Percentiles rank a stretch among this genome's conserved stretches.
These are phyloP conservation scores for Puya raimondii DNA, from an alignment of 176 grass and related monocot genomes.

Conservation along the genomic window DNA sequence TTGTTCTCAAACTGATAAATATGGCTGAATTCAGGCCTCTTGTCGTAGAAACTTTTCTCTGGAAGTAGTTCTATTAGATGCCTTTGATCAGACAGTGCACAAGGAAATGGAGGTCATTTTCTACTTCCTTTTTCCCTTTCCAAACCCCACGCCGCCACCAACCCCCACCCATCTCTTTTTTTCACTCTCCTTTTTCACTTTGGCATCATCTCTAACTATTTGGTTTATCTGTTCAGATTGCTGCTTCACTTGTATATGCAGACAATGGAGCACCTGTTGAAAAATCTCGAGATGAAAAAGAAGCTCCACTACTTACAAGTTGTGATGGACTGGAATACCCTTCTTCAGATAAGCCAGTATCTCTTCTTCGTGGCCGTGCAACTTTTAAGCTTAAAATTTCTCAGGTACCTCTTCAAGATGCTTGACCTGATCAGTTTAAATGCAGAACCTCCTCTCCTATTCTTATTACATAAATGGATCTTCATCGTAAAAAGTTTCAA, in stretches of 20 bases:
- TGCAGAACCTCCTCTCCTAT: background rate
- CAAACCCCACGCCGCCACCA: background rate
- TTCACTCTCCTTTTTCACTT: background rate
- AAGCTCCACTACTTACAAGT: slow-evolving; percentile 73
- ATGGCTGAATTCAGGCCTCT: slow-evolving; percentile 54
- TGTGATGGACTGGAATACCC: slow-evolving; percentile 86
- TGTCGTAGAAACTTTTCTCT: slow-evolving; percentile 84
- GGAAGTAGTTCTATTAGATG: slow-evolving; percentile 60
- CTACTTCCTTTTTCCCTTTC: slow-evolving; percentile 15
- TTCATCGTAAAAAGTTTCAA: background rate
- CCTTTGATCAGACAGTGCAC: slow-evolving; percentile 56
- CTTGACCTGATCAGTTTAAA: background rate
- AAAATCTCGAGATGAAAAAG: slow-evolving; percentile 78
- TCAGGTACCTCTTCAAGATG: slow-evolving; percentile 46
- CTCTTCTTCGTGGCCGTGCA: slow-evolving; percentile 59
- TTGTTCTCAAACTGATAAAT: background rate
- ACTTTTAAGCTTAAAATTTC: slow-evolving; percentile 91
- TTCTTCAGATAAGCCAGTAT: slow-evolving; percentile 57
- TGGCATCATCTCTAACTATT: background rate
- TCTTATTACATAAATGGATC: background rate
- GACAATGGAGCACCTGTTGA: slow-evolving; percentile 70
- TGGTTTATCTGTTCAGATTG: slow-evolving; percentile 39
- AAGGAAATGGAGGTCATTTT: slow-evolving; percentile 59
- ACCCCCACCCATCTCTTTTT: background rate
- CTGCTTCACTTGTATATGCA: slow-evolving; percentile 79